Percentiles rank a stretch among this genome's conserved stretches.
Evolutionary conservation across 1,139 yeast species (phyloP).

Genomic region (Dujonia santamariae): DNA sequence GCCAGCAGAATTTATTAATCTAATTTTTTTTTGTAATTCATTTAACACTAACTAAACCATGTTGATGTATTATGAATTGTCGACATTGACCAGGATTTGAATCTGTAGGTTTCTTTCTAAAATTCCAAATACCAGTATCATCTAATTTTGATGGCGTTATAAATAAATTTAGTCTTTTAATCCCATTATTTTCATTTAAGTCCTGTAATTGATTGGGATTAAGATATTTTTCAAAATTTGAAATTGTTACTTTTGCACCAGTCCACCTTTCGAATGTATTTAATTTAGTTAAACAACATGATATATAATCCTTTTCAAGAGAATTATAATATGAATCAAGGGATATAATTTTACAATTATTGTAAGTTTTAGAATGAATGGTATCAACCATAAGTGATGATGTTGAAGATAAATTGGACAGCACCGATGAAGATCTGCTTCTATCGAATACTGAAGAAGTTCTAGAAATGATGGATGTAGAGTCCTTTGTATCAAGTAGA

Average conservation of each 20-base stretch:
- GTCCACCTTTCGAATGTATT: constrained; percentile 43
- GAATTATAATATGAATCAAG: constrained; percentile 22
- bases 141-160: constrained; percentile 3
- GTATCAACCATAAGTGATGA: too few species aligned
- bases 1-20: neutral
- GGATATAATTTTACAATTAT: constrained; percentile 20
- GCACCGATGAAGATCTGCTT: constrained; percentile 6
- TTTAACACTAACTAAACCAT: constrained; percentile 30
- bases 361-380: constrained; percentile 13
- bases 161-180: constrained; percentile 1
- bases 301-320: constrained; percentile 35
- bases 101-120: constrained; percentile 1
- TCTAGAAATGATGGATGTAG: constrained; percentile 1
- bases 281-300: constrained; percentile 38
- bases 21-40: too few species aligned
- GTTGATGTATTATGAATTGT: constrained; percentile 28
- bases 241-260: constrained; percentile 28
- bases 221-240: constrained; percentile 24
- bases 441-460: constrained; percentile 4
- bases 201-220: constrained; percentile 7
- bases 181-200: constrained; percentile 3
- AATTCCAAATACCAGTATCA: constrained; percentile 1
- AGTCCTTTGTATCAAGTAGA: neutral
- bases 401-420: constrained; percentile 5
- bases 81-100: constrained; percentile 16